Conservation (phyloP, 148 eudicot genomes). For the Nyssa sinensis region DNA sequence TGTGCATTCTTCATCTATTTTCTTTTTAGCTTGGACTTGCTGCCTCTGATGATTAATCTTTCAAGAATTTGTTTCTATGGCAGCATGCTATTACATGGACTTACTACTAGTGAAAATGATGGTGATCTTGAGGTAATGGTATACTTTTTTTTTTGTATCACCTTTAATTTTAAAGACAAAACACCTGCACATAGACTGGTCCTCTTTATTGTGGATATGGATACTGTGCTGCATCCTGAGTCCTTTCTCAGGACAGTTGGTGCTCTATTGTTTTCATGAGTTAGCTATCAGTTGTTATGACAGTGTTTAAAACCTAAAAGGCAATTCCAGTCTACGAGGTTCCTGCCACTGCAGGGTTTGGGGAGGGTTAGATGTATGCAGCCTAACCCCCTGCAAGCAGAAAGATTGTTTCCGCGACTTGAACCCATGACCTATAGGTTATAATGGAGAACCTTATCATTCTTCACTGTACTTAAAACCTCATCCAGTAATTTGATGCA, state of each 20-base stretch:
- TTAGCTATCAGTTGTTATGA: not conserved
- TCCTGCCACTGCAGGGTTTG: no score
- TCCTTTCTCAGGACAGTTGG: no score
- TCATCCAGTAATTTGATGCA: not conserved
- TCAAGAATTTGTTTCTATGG: conserved; percentile 19
- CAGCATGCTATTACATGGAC: conserved; percentile 94
- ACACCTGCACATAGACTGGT: not conserved
- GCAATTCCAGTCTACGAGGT: no score
- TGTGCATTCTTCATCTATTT: not conserved
- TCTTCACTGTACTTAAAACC: no score
- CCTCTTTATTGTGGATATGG: not conserved
- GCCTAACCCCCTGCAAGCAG: no score
- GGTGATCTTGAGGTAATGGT: conserved; percentile 88
- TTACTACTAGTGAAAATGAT: conserved; percentile 71
- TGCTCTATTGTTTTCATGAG: not conserved
- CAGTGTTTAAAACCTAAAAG: no score
- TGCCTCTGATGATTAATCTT: conserved; percentile 20
- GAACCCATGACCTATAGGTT: no score
- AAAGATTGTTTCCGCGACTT: no score
- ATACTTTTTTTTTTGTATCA: not conserved
- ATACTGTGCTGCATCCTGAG: no score
- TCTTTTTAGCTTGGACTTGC: conserved; percentile 10
- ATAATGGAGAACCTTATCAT: no score
- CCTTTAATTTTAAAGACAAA: not conserved
- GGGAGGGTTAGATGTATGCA: no score